A percentile compares a stretch with the other conserved stretches of the same genome.
Conservation (phyloP, 2,329 filamentous ascomycete species). For the Aspergillus ochraceus region DNA sequence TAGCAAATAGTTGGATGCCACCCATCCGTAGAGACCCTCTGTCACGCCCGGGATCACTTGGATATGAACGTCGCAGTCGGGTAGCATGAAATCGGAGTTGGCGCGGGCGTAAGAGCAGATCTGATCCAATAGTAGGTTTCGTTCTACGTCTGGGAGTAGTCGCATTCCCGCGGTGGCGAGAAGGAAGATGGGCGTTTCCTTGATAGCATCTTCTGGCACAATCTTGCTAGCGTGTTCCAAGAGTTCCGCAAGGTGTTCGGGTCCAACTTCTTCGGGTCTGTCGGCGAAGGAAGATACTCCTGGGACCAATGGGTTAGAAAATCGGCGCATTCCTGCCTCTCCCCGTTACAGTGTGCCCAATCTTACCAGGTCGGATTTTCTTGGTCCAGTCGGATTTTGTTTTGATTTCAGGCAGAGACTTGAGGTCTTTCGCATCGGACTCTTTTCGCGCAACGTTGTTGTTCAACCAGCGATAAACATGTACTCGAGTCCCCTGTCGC, state of each 20-base stretch:
- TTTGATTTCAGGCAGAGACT: slow-evolving; percentile 73
- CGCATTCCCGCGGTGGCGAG: slow-evolving; percentile 97
- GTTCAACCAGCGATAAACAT: slow-evolving; percentile 93
- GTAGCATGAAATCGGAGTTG: slow-evolving; percentile 77
- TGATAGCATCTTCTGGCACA: slow-evolving; percentile 72
- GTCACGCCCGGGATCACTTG: slow-evolving; percentile 96
- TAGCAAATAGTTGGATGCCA: slow-evolving; percentile 92
- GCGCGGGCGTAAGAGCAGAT: slow-evolving; percentile 80
- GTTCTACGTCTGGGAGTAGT: slow-evolving; percentile 72
- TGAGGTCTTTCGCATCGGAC: slow-evolving; percentile 60
- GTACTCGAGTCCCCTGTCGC: slow-evolving; percentile 76
- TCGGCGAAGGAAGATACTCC: slow-evolving; percentile 85
- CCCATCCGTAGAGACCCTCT: slow-evolving; percentile 95
- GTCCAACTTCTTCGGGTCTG: slow-evolving; percentile 72
- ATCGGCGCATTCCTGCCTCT: background rate
- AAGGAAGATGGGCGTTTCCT: slow-evolving; percentile 87
- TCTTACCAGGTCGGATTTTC: slow-evolving; percentile 82
- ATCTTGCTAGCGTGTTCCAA: slow-evolving; percentile 78
- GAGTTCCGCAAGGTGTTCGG: slow-evolving; percentile 76
- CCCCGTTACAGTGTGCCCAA: background rate
- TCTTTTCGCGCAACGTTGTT: slow-evolving; percentile 65
- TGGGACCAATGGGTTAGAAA: slow-evolving; percentile 24
- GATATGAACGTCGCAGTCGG: slow-evolving; percentile 86
- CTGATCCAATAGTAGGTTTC: slow-evolving; percentile 69
- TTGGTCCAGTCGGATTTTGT: slow-evolving; percentile 87